Conservation (phyloP, 75 land plant genomes). For the Picea sitchensis region DNA sequence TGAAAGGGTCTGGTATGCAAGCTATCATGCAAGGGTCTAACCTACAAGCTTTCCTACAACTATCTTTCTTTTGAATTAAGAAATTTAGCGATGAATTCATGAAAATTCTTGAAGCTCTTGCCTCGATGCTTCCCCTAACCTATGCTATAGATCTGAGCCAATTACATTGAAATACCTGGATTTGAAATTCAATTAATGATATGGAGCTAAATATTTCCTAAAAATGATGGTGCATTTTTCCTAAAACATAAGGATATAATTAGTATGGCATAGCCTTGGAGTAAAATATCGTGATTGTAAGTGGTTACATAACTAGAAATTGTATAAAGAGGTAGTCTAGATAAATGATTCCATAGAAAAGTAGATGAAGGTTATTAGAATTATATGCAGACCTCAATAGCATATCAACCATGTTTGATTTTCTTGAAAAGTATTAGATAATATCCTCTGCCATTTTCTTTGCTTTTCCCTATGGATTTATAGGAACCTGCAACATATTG, state of each 20-base stretch:
- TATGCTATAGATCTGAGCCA: conserved; percentile 86
- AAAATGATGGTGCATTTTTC: neutral
- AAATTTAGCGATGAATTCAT: no score
- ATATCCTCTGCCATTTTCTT: conserved; percentile 98
- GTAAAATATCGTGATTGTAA: neutral
- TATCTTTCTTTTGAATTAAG: no score
- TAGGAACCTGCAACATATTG: conserved; percentile 61
- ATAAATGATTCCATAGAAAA: neutral
- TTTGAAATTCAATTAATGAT: neutral
- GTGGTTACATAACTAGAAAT: neutral
- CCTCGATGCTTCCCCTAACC: conserved; percentile 80
- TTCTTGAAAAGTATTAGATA: conserved; percentile 70
- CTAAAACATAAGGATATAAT: neutral
- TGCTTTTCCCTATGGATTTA: conserved; percentile 96
- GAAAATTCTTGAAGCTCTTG: conserved; percentile 37
- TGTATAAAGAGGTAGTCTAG: neutral
- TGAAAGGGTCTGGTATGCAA: no score
- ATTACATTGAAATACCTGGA: conserved; percentile 86
- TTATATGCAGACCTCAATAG: conserved; percentile 52
- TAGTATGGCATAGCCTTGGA: neutral
- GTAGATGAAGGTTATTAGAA: neutral
- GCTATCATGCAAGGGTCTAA: no score
- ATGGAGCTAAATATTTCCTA: neutral
- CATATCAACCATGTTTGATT: conserved; percentile 77
- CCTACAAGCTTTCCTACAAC: no score